These are phyloP conservation scores for Logfia minima DNA, from an alignment of 129 eudicot species.

Conservation along the genomic window DNA sequence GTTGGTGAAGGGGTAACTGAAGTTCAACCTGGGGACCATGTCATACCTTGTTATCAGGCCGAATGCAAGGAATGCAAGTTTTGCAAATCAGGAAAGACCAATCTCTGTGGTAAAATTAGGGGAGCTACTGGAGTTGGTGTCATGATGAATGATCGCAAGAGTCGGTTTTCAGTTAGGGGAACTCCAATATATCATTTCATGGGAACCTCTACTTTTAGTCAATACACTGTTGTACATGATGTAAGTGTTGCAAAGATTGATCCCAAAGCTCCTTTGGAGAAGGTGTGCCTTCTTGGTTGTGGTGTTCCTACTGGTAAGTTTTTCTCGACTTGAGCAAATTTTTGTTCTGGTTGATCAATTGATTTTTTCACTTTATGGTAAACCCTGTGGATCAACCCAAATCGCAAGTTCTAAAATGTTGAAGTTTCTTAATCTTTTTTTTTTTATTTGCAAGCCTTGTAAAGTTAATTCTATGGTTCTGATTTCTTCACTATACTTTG, in stretches of 20 bases:
- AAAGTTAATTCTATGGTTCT: neutral
- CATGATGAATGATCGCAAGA: conserved; percentile 91
- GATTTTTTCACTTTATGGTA: neutral
- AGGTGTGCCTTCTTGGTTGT: conserved; percentile 88
- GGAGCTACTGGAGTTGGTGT: conserved; percentile 97
- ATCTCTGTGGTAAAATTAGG: conserved; percentile 98
- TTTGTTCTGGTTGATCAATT: neutral
- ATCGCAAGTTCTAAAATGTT: neutral
- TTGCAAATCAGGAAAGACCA: conserved; percentile 97
- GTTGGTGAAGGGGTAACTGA: conserved; percentile 99
- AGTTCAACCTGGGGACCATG: conserved; percentile 97
- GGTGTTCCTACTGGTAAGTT: conserved; percentile 77
- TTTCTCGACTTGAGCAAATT: neutral
- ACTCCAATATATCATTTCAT: conserved; percentile 94
- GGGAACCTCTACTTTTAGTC: conserved; percentile 99
- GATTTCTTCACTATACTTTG: neutral
- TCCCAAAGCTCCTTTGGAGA: conserved; percentile 42
- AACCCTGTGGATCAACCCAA: neutral
- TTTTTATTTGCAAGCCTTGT: neutral
- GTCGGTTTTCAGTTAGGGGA: conserved; percentile 93
- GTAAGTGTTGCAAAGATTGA: conserved; percentile 27
- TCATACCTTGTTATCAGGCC: conserved; percentile 99
- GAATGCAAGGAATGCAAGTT: conserved; percentile 97
- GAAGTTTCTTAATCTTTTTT: neutral
- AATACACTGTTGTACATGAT: conserved; percentile 95